These are phyloP conservation scores for Trypanosoma vivax DNA, from an alignment of 208 protist species.

Conservation along the genomic window DNA sequence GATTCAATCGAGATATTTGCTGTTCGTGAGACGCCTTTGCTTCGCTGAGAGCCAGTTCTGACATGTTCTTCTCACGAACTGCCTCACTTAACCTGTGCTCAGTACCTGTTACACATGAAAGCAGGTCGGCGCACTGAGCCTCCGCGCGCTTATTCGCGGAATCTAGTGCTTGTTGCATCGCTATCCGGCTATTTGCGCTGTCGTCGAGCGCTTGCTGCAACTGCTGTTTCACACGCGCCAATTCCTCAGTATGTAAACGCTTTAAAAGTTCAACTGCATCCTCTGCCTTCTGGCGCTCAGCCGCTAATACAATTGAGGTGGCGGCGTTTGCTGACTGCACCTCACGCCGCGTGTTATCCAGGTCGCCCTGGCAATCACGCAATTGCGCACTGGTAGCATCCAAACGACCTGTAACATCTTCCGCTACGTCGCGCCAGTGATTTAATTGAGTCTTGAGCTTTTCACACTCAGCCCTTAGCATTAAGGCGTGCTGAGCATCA, in stretches of 20 bases:
- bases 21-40: not conserved
- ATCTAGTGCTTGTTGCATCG: not conserved
- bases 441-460: slow-evolving; percentile 20
- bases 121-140: not conserved
- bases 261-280: slow-evolving; percentile 10
- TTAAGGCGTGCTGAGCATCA: slow-evolving; percentile 28
- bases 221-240: slow-evolving; percentile 3
- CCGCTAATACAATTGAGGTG: not conserved
- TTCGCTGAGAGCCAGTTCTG: slow-evolving; percentile 2
- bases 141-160: not conserved
- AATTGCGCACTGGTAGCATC: slow-evolving; percentile 1
- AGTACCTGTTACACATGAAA: not conserved
- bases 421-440: slow-evolving; percentile 34
- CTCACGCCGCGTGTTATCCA: slow-evolving; percentile 14
- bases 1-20: not conserved
- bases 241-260: slow-evolving; percentile 10
- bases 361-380: slow-evolving; percentile 2
- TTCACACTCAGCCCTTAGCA: slow-evolving; percentile 29
- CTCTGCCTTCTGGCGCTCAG: slow-evolving; percentile 8
- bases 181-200: slow-evolving; percentile 6
- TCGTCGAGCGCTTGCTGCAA: slow-evolving; percentile 17
- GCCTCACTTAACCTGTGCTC: slow-evolving; percentile 3
- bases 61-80: not conserved
- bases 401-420: not conserved
- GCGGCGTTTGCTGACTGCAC: slow-evolving; percentile 12